Evolutionary conservation across 176 grass and related monocot species (phyloP), one percentile per base, ranked within the genome.

Genomic region (Poa pratensis): DNA sequence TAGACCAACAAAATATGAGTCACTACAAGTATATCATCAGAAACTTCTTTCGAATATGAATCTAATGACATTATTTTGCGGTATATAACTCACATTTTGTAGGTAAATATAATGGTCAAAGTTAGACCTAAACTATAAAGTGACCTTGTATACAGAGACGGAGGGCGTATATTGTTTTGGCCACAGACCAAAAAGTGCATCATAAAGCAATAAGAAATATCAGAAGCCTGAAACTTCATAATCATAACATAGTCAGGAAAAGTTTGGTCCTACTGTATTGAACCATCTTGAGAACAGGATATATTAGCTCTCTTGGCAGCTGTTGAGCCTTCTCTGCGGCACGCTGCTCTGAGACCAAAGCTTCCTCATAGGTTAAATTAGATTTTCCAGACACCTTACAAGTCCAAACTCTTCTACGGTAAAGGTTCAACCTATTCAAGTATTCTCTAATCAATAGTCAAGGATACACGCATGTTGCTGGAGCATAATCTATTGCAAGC

Each of bases 291-390:
- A 98, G 89, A 84, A 95, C 83, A 58, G 87, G 93, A 57, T 54
- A 77, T 5, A 95, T 86, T 55, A 95, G 77, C 78, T 95, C 91
- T 83, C 73, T 89, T 69, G 93, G 86, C 39, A 95, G 83, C 24
- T 90, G 85, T 53, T 98, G 93, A 85, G 94, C 91, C 85, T 98
- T 98, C 30, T 90, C 89, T 50, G 85, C 84, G 43, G 93, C 93
- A 52, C 35, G 87, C 68, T 88, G 66, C 85, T 98, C 93, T 28
- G 91, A 95, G 23, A 92, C 86, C 87, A 98, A 50, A 88, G 96
- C 96, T 92, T 98, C 93, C 81, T 95, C 87, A 72, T 95, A 98
- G 69, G 96, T 93, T 85, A 98, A 83, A 78, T 94, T 93, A 54
- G 87, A 82, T 86, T 98, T 98, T 71, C 95, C 91, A 24, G 89